Base-by-base conservation (phyloP, 495 filamentous ascomycete species). In the Parathielavia hyrcaniae region DNA sequence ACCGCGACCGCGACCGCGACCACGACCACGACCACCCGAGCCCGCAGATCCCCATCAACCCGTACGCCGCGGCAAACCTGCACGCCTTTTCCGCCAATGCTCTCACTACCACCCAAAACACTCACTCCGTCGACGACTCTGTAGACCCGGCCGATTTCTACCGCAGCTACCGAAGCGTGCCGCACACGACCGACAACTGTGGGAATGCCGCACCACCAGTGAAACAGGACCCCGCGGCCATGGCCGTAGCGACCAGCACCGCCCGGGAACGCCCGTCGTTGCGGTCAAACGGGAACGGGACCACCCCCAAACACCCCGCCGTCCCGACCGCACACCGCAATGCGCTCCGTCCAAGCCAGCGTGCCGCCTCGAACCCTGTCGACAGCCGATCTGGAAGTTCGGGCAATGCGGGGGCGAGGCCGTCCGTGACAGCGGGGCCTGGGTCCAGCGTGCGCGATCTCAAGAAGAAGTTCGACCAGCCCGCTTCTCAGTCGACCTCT, bases 111-210 rank as follows among this genome's bases (percentile, higher is more conserved):
- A 64, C 61, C 58, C 69, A 64, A 67, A 51, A 55, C 57, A 57
- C 71, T 65, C 64, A 70, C 59, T 65, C 69, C 58, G 58, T 47
- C 68, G 64, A 69, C 67, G 71, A 71, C 59, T 50, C 62, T 58
- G 60, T 68, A 64, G 69, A 79, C 55, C 77, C 77, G 38, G 78
- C 75, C 73, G 72, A 80, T 53, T 82, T 79, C 63, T 81, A 82
- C 65, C 71, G 73, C 61, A 74, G 69, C 64, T 77, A 77, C 61
- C 73, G 67, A 53, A 68, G 68, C 48, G 60, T 64, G 35, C 58
- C 38, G 11, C 22, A 22, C 2, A 22, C 14, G 45, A 22, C 44
- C 19, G 48, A 22, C 32, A 50, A 4, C 16, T 17, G n/a, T 50
- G 60, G 62, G 43, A 32, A 66, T 66, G 64, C 50, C 53, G 17